Base-by-base conservation (phyloP, 345 rosid genomes). In the Eucalyptus virginea region DNA sequence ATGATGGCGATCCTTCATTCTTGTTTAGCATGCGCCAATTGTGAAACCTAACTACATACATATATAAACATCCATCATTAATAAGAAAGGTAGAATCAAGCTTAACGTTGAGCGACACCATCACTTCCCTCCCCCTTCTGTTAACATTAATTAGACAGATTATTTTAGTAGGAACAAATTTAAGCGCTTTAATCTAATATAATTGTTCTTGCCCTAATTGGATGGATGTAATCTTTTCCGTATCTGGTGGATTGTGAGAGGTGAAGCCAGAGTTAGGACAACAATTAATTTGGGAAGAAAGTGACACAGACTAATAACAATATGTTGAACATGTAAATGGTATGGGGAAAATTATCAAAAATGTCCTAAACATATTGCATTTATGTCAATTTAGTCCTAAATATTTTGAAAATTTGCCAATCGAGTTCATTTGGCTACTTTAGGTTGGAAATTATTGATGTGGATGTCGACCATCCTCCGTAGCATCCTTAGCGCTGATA, bases 401-500 rank as follows among this genome's bases (percentile, higher is more conserved):
- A 24, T 13, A 23, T 0, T 56, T 24, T 56, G 28, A 56, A 24
- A 56, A 56, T 56, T 56, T 24, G 62, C 0, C 1, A 23, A 9
- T 56, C 1, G 30, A 9, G 60, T 21, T 6, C 62, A 1, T 56
- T 21, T 56, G 28, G 62, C 28, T 56, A 56, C 6, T 56, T 56
- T 4, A 56, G 30, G 30, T 56, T 0, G 0, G 6, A 24, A 56
- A 56, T 9, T 56, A 10, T 0, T 56, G 0, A 56, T 24, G 30
- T 56, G 6, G 0, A 56, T 0, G 1, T 56, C 28, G 1, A 1
- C 6, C 6, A 0, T 23, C 30, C 12, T 56, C 0, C 1, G 6
- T 56, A 0, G 6, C 13, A 24, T 56, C 6, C 12, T 0, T 56
- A 56, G 62, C 0, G 28, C 1, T 56, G 0, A 24, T 1, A 56